Evolutionary conservation across 2,329 filamentous ascomycete genomes (phyloP), one percentile per base, ranked within the genome.

Genomic region (Fonsecaea pugnacius): DNA sequence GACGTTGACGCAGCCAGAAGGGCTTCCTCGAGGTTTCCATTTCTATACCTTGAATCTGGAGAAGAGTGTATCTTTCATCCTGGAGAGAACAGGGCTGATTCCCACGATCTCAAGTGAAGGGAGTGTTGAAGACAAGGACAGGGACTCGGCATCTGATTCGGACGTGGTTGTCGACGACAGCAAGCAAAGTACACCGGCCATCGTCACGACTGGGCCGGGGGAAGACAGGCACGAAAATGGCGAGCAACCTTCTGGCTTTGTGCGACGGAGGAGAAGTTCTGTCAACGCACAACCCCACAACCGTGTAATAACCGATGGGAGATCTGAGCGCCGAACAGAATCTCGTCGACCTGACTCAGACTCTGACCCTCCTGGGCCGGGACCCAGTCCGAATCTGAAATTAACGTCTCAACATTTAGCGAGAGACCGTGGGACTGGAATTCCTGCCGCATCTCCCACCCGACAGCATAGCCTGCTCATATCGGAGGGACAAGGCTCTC

Each of bases 11-110:
- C 80, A 82, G 10, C 74, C 77, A 1, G 84, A 85, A 3, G 61
- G 38, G 18, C 38, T 71, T 7, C 89, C 87, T 21, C 84, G 87
- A 71, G 95, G 95, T 5, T 96, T 97, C 77, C 95, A 99, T 75
- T 98, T 99, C 78, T 99, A 97, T 78, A 98, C 95, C 0, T 82
- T 99, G 58, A 99, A 99, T 74, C 60, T 84, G 85, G 4, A 67
- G 77, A 99, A 98, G 78, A 91, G 92, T 0, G 93, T 99, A 2
- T 91, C 93, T 0, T 95, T 97, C 72, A 94, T 98, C 66, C 78
- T 98, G 0, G 93, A 98, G 79, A 83, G 90, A 62, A 91, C 90
- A 32, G 80, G 89, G n/a, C 84, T 99, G 61, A 96, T 98, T 60
- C 90, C 91, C 1, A 78, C 81, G 3, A 71, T 67, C 5, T 51